Percentiles rank a stretch among this genome's conserved stretches.
phyloP scores from a whole-genome alignment of 1,284 basidiomycete species.

The Ceratobasidium sp. region DNA sequence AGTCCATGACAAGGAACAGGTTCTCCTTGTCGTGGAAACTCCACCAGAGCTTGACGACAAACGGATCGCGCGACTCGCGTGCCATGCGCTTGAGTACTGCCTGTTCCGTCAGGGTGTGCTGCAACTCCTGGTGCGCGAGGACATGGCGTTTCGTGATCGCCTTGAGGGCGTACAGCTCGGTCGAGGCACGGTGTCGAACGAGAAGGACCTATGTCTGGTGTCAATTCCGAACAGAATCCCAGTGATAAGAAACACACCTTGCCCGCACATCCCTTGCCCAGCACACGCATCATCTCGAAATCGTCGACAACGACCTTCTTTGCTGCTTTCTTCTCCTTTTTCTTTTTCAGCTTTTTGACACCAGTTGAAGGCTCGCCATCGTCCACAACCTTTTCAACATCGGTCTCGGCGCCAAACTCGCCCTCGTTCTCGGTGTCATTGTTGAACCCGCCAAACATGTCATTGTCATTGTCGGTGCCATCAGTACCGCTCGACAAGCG shows the following conservation, averaged over 20 bases:
- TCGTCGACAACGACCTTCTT: constrained; percentile 85
- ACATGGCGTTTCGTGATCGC: constrained; percentile 97
- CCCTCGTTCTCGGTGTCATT: constrained; percentile 44
- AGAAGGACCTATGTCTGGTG: constrained; percentile 68
- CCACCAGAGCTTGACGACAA: constrained; percentile 94
- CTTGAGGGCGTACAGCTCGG: constrained; percentile 89
- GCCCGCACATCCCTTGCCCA: constrained; percentile 96
- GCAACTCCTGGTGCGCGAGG: constrained; percentile 92
- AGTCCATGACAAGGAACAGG: constrained; percentile 92
- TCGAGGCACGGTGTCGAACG: constrained; percentile 78
- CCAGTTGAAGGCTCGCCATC: constrained; percentile 8
- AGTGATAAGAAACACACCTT: constrained; percentile 62
- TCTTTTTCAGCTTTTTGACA: constrained; percentile 47
- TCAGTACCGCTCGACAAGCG: constrained; percentile 32
- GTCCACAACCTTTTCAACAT: constrained; percentile 63
- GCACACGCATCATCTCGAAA: constrained; percentile 95
- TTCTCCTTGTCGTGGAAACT: constrained; percentile 97
- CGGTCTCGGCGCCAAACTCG: constrained; percentile 46
- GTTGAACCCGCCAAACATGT: constrained; percentile 28
- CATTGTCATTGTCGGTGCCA: constrained; percentile 1
- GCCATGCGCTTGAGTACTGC: constrained; percentile 92
- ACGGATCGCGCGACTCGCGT: constrained; percentile 82
- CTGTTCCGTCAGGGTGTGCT: constrained; percentile 95
- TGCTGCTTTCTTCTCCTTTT: constrained; percentile 57
- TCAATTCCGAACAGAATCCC: constrained; percentile 13